Evolutionary conservation across 1,139 yeast genomes (phyloP).

Genomic region (Nakaseomyces kungkrabaensis): DNA sequence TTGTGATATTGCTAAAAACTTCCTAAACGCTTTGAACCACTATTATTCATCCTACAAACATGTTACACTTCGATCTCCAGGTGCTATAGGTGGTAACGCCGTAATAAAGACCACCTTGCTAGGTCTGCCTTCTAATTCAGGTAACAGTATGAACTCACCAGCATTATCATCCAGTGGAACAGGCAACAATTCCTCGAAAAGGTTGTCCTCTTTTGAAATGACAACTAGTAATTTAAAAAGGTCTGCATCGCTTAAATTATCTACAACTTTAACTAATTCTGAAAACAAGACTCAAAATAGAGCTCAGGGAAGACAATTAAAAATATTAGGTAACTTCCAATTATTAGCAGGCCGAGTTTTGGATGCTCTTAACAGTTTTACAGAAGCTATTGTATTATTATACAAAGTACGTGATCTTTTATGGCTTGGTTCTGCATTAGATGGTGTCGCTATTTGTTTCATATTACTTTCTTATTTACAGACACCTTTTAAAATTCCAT

Average conservation of each 20-base stretch:
- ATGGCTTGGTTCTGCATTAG: conserved; percentile 84
- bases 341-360: conserved; percentile 68
- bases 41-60: conserved; percentile 64
- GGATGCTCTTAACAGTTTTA: conserved; percentile 61
- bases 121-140: not conserved
- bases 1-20: conserved; percentile 60
- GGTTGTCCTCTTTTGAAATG: conserved; percentile 19
- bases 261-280: conserved; percentile 29
- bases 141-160: conserved; percentile 2
- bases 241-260: conserved; percentile 24
- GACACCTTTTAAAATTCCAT: conserved; percentile 53
- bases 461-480: conserved; percentile 52
- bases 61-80: conserved; percentile 67
- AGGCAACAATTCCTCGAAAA: conserved; percentile 6
- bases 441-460: conserved; percentile 63
- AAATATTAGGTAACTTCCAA: conserved; percentile 66
- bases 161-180: conserved; percentile 5
- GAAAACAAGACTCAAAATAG: conserved; percentile 46
- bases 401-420: conserved; percentile 61
- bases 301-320: conserved; percentile 62
- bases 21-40: conserved; percentile 52
- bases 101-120: conserved; percentile 27
- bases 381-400: conserved; percentile 57
- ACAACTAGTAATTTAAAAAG: conserved; percentile 18
- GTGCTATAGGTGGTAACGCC: conserved; percentile 46